Conservation (phyloP, 192 early-diverging fungal genomes). For the Cladochytrium replicatum region DNA sequence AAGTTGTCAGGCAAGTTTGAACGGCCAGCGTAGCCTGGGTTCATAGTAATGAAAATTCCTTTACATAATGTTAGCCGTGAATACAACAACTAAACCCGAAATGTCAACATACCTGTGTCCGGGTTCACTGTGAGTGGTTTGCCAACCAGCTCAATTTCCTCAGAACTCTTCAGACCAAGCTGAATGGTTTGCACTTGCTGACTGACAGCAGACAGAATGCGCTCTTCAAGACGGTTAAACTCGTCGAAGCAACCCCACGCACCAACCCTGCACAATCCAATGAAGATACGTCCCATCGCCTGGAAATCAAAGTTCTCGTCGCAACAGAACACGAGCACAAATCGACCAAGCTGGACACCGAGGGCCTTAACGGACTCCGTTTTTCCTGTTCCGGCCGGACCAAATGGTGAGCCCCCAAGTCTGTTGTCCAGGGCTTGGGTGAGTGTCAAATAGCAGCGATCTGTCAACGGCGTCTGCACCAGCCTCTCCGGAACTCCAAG, state of each 20-base stretch:
- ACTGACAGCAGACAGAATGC: constrained; percentile 95
- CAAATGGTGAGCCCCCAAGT: constrained; percentile 95
- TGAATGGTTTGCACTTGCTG: constrained; percentile 99
- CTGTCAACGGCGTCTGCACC: constrained; percentile 98
- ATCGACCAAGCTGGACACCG: constrained; percentile 87
- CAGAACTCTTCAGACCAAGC: constrained; percentile 69
- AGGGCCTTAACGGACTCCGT: constrained; percentile 98
- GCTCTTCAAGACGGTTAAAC: constrained; percentile 98
- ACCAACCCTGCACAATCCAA: constrained; percentile 96
- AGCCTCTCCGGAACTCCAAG: constrained; percentile 92
- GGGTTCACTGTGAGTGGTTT: constrained; percentile 76
- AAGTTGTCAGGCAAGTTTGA: constrained; percentile 98
- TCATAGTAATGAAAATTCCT: constrained; percentile 94
- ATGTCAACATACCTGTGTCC: constrained; percentile 65
- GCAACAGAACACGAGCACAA: constrained; percentile 99
- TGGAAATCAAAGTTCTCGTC: constrained; percentile 99
- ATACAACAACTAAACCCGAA: constrained; percentile 1
- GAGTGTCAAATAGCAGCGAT: constrained; percentile 96
- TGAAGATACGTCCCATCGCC: constrained; percentile 99
- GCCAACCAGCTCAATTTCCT: constrained; percentile 88
- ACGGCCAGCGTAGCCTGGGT: constrained; percentile 97
- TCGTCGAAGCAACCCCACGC: constrained; percentile 99
- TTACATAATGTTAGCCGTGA: too few species aligned
- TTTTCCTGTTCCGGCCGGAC: constrained; percentile 98
- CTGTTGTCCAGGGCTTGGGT: constrained; percentile 90